Base-by-base conservation (phyloP, 495 filamentous ascomycete genomes). In the Xylaria scruposa region DNA sequence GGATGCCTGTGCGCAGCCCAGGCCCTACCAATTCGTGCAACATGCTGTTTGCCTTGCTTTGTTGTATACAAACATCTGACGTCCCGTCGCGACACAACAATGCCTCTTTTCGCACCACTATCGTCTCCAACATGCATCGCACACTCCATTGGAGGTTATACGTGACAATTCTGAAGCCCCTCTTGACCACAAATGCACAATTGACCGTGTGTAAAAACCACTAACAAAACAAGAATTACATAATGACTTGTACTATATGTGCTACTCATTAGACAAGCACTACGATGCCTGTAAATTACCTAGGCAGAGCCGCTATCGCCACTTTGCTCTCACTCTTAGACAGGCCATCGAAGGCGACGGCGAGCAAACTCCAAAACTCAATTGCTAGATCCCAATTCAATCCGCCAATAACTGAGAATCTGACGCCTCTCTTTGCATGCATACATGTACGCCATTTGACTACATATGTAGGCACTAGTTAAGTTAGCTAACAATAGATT, bases 11-110 rank as follows among this genome's bases (percentile, higher is more conserved):
- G 63, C 63, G 46, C 44, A 49, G 63, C 46, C 63, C 46, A 53
- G 44, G 38, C 44, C 63, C 63, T 51, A 44, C 46, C 63, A 46
- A 49, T 66, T 66, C 46, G 31, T 53, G 12, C 63, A 24, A 31
- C 24, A 38, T 51, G 47, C 29, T 13, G 44, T 67, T 46, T 67
- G 65, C 47, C 65, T 67, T 67, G 67, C 51, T 33, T 58, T n/a
- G 36, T 47, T 60, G 38, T 68, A 68, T 60, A 58, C 40, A 68
- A 59, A 46, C 36, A 26, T 21, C 15, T 36, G 19, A 40, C 36
- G 51, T 26, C 38, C 66, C 33, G 38, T 59, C 53, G 53, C 67
- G 53, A 68, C 40, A 40, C 67, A 54, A 36, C 21, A 21, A 44
- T 68, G 31, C 65, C 51, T 58, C 33, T 42, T 58, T 7, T 49